These are phyloP conservation scores for Fraxinus baroniana DNA, from an alignment of 305 asterid genomes.

Conservation along the genomic window DNA sequence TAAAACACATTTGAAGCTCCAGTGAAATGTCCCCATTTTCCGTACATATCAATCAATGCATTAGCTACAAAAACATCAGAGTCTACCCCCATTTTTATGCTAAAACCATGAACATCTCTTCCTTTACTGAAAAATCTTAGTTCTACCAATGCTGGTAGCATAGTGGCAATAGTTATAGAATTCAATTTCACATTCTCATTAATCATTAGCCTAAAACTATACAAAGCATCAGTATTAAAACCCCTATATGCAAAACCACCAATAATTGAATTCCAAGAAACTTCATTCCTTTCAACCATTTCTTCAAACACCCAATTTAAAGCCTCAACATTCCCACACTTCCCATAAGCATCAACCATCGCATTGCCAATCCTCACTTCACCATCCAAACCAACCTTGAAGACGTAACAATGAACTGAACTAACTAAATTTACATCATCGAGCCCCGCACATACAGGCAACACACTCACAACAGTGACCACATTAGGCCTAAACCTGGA, in stretches of 20 bases:
- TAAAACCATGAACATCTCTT: conserved; percentile 65
- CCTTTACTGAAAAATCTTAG: conserved; percentile 41
- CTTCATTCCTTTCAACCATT: conserved; percentile 66
- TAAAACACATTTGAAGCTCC: conserved; percentile 47
- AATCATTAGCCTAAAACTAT: conserved; percentile 55
- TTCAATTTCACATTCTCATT: conserved; percentile 31
- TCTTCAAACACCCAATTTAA: conserved; percentile 47
- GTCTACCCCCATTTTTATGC: conserved; percentile 52
- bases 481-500: conserved; percentile 50
- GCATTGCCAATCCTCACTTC: conserved; percentile 48
- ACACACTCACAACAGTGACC: conserved; percentile 58
- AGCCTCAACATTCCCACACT: conserved; percentile 52
- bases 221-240: conserved; percentile 37
- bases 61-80: conserved; percentile 69
- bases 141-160: conserved; percentile 61
- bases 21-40: conserved; percentile 41
- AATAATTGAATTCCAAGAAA: conserved; percentile 74
- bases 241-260: conserved; percentile 49
- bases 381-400: conserved; percentile 57
- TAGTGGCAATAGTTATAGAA: conserved; percentile 59
- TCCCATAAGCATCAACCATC: conserved; percentile 67
- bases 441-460: conserved; percentile 53
- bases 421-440: conserved; percentile 45
- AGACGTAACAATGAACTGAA: conserved; percentile 48
- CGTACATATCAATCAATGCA: conserved; percentile 72